Evolutionary conservation across 805 yeast genomes (phyloP).

Genomic region (Schizosaccharomyces osmophilus): DNA sequence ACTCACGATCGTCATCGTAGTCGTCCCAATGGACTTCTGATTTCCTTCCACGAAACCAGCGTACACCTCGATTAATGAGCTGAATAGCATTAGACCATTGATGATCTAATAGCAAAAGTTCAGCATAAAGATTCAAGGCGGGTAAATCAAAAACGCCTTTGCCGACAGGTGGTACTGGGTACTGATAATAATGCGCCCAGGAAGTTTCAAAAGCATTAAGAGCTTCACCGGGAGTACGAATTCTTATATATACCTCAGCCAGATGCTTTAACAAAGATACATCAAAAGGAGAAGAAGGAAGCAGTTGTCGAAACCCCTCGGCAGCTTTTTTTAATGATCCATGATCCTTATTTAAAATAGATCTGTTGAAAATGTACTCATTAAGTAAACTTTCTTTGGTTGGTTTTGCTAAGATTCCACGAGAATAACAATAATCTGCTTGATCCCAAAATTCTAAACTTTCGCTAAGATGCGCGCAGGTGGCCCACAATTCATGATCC

Average conservation of each 20-base stretch:
- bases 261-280: slow-evolving; percentile 15
- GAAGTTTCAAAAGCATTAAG: slow-evolving; percentile 42
- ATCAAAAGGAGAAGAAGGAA: slow-evolving; percentile 32
- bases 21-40: slow-evolving; percentile 46
- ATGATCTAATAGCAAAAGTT: slow-evolving; percentile 45
- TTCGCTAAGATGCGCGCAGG: slow-evolving; percentile 24
- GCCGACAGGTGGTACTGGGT: slow-evolving; percentile 10
- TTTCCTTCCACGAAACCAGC: slow-evolving; percentile 61
- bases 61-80: slow-evolving; percentile 40
- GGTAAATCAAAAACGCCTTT: slow-evolving; percentile 50
- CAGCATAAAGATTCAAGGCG: slow-evolving; percentile 60
- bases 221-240: slow-evolving; percentile 32
- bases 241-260: slow-evolving; percentile 3
- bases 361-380: slow-evolving; percentile 27
- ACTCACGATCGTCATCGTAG: slow-evolving; percentile 48
- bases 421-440: slow-evolving; percentile 54
- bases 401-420: slow-evolving; percentile 29
- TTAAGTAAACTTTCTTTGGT: slow-evolving; percentile 25
- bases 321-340: slow-evolving; percentile 30
- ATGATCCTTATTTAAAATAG: slow-evolving; percentile 39
- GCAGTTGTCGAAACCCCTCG: slow-evolving; percentile 42
- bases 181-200: slow-evolving; percentile 31
- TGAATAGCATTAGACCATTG: slow-evolving; percentile 40
- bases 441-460: slow-evolving; percentile 19
- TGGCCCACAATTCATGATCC: slow-evolving; percentile 57